phyloP scores from a whole-genome alignment of 2,329 filamentous ascomycete species.

The Periconia sp. region DNA sequence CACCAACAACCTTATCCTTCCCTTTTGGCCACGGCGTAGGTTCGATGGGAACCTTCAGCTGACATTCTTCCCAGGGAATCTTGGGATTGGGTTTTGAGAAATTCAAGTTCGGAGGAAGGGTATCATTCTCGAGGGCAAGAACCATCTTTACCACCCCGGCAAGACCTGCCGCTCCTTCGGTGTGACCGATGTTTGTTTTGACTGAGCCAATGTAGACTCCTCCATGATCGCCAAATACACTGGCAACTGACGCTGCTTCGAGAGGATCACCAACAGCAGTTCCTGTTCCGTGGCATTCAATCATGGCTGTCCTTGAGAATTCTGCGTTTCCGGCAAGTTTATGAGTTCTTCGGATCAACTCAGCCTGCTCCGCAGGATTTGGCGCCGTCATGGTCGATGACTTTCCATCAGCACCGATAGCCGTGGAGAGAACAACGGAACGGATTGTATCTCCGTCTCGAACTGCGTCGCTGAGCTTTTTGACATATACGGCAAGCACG shows the following conservation, averaged over 20 bases:
- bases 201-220: constrained; percentile 17
- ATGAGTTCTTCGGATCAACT: constrained; percentile 41
- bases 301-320: constrained; percentile 11
- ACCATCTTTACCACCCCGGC: too few species aligned
- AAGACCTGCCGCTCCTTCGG: too few species aligned
- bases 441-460: constrained; percentile 59
- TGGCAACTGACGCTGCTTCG: constrained; percentile 11
- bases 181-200: constrained; percentile 49
- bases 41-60: neutral
- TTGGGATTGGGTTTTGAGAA: neutral
- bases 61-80: neutral
- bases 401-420: constrained; percentile 56
- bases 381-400: constrained; percentile 59
- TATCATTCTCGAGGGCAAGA: too few species aligned
- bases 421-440: constrained; percentile 22
- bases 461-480: constrained; percentile 62
- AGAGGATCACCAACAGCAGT: constrained; percentile 50
- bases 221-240: too few species aligned
- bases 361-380: constrained; percentile 55
- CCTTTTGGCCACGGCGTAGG: constrained; percentile 5
- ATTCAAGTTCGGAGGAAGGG: too few species aligned
- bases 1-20: constrained; percentile 24
- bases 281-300: constrained; percentile 57
- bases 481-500: constrained; percentile 46
- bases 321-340: constrained; percentile 4